A percentile compares a stretch with the other conserved stretches of the same genome.
Conservation (phyloP, 225 moss, liverwort and hornwort species). For the Polytrichum commune region DNA sequence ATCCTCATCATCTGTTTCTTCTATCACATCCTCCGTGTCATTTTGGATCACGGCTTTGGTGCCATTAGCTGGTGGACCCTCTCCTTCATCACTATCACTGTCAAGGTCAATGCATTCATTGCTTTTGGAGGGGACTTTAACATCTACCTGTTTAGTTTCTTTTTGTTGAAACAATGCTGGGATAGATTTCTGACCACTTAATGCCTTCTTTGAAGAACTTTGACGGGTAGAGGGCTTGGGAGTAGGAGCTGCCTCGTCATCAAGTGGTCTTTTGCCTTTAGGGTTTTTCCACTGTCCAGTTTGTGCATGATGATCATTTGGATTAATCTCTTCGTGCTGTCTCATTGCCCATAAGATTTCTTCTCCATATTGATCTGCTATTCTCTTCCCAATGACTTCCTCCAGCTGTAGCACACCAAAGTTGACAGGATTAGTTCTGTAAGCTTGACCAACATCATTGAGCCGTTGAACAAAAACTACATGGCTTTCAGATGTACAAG, state of each 20-base stretch:
- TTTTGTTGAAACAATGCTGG: conserved; percentile 13
- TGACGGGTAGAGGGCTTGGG: conserved; percentile 36
- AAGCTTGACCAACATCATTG: no score
- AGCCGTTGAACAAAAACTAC: neutral
- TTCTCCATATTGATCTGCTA: conserved; percentile 68
- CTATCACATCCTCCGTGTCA: conserved; percentile 31
- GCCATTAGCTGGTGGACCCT: conserved; percentile 15
- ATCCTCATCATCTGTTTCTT: conserved; percentile 49
- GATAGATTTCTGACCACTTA: conserved; percentile 21
- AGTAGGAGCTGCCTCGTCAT: conserved; percentile 12
- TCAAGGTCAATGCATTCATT: conserved; percentile 69
- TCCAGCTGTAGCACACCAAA: conserved; percentile 53
- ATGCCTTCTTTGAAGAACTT: conserved; percentile 19
- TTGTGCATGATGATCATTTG: conserved; percentile 34
- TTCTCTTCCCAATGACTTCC: conserved; percentile 75
- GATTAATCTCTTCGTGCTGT: conserved; percentile 50
- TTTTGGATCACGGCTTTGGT: conserved; percentile 13
- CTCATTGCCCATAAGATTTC: conserved; percentile 59
- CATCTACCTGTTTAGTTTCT: conserved; percentile 18
- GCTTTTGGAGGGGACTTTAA: conserved; percentile 14
- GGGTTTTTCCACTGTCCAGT: conserved; percentile 72
- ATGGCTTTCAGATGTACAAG: neutral
- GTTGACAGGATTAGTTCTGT: neutral
- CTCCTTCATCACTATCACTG: conserved; percentile 63
- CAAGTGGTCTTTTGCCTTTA: conserved; percentile 33